Evolutionary conservation across 768 basidiomycete genomes (phyloP), one percentile per base, ranked within the genome.

Genomic region (Hygrocybe punicea): DNA sequence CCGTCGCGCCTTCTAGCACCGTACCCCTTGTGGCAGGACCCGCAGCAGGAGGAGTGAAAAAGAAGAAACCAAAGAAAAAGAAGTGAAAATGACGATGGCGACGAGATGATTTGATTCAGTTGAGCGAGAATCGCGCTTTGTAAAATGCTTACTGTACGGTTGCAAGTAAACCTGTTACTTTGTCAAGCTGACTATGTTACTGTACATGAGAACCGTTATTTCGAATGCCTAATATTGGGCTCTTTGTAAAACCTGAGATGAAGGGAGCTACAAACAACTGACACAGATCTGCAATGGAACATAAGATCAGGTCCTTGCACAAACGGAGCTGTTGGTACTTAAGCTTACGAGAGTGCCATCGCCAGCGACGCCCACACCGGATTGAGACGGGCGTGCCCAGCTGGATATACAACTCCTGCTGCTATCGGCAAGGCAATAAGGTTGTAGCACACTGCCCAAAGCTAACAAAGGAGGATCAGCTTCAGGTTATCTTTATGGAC

Each of bases 21-120:
- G 64, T 35, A 61, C 66, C 47, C 65, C 51, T 52, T 10, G 54
- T 64, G 7, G 58, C 63, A 4, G 65, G 69, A 21, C 63, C 78
- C 39, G 60, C 71, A 2, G 65, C 77, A n/a, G 73, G 77, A 40
- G 86, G 84, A 16, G 87, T 85, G 40, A 89, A 87, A 74, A 92
- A 91, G 80, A 92, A 91, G 76, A 91, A 89, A 70, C 77, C 81
- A 47, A 87, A 88, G 76, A 89, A 90, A 74, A 91, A 85, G 76
- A 87, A 88, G 75, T 84, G 44, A 52, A 21, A n/a, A n/a, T n/a
- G 17, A 47, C 21, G 3, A 6, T 19, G 46, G 14, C 7, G 19
- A 11, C 13, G n/a, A 6, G n/a, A 25, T 19, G 39, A 40, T 13
- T 16, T 19, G 39, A n/a, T n/a, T n/a, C n/a, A n/a, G n/a, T n/a